Evolutionary conservation across 805 yeast species (phyloP), one percentile per base, ranked within the genome.

Genomic region (Blastobotrys muscicola): DNA sequence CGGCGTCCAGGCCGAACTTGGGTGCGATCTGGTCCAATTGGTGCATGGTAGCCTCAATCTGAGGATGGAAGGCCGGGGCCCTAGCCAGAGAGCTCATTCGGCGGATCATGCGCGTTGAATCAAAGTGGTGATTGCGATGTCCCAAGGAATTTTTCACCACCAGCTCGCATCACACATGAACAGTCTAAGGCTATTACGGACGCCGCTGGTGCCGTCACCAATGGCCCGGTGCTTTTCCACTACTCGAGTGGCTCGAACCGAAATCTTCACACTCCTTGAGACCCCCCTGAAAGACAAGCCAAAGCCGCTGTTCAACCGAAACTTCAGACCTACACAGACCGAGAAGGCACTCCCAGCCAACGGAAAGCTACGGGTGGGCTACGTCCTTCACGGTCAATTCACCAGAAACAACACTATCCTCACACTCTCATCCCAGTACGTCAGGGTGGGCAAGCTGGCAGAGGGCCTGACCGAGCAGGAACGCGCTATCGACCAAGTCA

Each of bases 361-460:
- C 35, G 55, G 54, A 16, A 59, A 59, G 41, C 45, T 42, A 36
- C 43, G 41, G 5, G 80, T 82, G 23, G 77, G 78, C 56, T 81
- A 86, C 68, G 78, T 83, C 42, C 61, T 90, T 44, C 84, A 84
- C 63, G 85, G 86, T 46, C 66, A 70, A 29, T 89, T 87, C 66
- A 76, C 81, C 44, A 79, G 78, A 58, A 90, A 89, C 67, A 89
- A 89, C 68, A 83, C 95, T 2, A 78, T 80, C 54, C 67, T 84
- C 47, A 82, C 96, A 8, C 71, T 85, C 42, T 75, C 83, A 11
- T 80, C 83, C 3, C 50, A 55, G 38, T 60, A 82, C 78, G 46
- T 46, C 4, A 45, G 49, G 23, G 56, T 50, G 4, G 56, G 56
- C 30, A 50, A 49, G 41, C 45, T 44, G 10, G 51, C 55, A 23